Percentiles rank a stretch among this genome's conserved stretches.
phyloP scores from a whole-genome alignment of 495 filamentous ascomycete genomes.

The Podospora conica region DNA sequence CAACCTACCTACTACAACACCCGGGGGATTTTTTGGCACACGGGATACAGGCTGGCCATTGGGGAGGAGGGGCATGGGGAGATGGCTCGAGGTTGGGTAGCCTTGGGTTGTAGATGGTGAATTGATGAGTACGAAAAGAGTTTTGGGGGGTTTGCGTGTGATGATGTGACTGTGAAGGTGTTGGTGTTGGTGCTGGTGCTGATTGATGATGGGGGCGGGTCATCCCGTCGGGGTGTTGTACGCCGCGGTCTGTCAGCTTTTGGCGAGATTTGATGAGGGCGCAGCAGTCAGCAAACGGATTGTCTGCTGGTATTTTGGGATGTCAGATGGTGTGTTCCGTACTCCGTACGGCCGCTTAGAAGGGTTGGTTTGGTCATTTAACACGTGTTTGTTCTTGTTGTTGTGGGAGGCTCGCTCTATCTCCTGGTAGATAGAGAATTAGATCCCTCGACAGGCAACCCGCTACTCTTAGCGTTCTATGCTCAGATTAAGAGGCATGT shows the following conservation, averaged over 20 bases:
- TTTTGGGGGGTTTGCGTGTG: background rate
- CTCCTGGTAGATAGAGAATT: background rate
- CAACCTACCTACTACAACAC: background rate
- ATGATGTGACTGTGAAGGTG: background rate
- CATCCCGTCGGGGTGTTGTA: background rate
- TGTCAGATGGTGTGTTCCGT: too few relatives aligned
- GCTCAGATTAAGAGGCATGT: background rate
- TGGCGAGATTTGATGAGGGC: background rate
- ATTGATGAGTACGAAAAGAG: background rate
- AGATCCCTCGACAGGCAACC: too few relatives aligned
- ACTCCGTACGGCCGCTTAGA: background rate
- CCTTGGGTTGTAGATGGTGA: background rate
- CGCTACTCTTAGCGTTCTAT: too few relatives aligned
- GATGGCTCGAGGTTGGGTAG: background rate
- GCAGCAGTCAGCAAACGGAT: background rate
- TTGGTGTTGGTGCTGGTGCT: background rate
- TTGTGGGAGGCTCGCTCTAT: background rate
- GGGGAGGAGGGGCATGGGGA: background rate
- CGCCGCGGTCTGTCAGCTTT: background rate
- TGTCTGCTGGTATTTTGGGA: background rate
- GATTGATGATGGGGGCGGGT: background rate
- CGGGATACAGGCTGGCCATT: background rate
- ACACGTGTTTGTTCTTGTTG: background rate
- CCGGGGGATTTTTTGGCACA: slow-evolving; percentile 8
- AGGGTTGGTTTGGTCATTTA: background rate